These are phyloP conservation scores for Dictyostelium capitatum DNA, from an alignment of 78 protist species.

Conservation along the genomic window DNA sequence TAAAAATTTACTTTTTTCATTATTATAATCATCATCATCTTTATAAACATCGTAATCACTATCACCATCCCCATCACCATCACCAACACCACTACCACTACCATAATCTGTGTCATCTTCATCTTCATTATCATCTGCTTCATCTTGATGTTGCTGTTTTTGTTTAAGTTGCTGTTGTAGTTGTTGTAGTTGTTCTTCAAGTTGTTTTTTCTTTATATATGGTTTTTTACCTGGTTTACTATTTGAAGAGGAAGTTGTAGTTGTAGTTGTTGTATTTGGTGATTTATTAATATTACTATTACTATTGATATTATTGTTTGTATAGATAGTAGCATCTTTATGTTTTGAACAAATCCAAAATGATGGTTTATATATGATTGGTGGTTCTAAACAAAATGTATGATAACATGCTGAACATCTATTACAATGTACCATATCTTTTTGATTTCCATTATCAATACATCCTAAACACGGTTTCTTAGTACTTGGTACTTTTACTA, in stretches of 20 bases:
- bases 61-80: not conserved
- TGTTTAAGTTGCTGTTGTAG: no score
- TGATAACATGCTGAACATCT: slow-evolving; percentile 31
- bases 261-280: not conserved
- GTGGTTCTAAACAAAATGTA: slow-evolving; percentile 60
- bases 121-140: not conserved
- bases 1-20: not conserved
- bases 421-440: not conserved
- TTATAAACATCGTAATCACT: not conserved
- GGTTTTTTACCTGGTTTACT: not conserved
- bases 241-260: no score
- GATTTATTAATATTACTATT: not conserved
- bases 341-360: slow-evolving; percentile 45
- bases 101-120: no score
- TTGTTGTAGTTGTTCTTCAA: no score
- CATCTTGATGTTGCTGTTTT: not conserved
- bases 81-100: no score
- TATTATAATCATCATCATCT: not conserved
- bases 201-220: not conserved
- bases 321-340: not conserved
- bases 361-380: slow-evolving; percentile 13
- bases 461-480: not conserved
- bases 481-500: not conserved
- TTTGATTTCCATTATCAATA: not conserved
- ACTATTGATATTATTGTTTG: no score